Conservation (phyloP, 2,329 filamentous ascomycete genomes). For the Madurella mycetomatis region DNA sequence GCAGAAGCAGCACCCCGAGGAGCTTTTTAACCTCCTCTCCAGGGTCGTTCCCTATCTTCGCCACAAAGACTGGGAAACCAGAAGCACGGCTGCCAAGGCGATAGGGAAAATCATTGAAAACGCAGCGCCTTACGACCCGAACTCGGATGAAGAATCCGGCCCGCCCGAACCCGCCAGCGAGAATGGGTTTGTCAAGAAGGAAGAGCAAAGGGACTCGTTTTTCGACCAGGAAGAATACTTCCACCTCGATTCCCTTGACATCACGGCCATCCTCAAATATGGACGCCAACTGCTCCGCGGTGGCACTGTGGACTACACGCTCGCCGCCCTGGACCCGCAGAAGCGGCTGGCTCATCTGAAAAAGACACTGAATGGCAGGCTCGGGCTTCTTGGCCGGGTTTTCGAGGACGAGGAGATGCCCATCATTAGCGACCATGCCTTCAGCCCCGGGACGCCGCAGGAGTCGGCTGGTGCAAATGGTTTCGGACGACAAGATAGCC, state of each 20-base stretch:
- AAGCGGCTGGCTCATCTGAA: conserved; percentile 82
- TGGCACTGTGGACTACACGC: conserved; percentile 77
- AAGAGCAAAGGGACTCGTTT: conserved; percentile 51
- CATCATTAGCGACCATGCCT: conserved; percentile 56
- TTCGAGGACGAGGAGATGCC: conserved; percentile 77
- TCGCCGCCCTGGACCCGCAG: conserved; percentile 76
- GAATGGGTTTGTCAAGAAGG: conserved; percentile 51
- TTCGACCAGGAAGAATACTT: conserved; percentile 60
- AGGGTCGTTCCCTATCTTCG: conserved; percentile 92
- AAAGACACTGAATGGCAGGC: conserved; percentile 74
- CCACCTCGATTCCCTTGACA: conserved; percentile 68
- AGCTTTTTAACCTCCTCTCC: conserved; percentile 90
- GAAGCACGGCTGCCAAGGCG: conserved; percentile 87
- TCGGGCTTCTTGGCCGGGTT: conserved; percentile 80
- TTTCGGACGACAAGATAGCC: conserved; percentile 29
- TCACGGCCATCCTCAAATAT: conserved; percentile 73
- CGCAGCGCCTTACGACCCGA: conserved; percentile 83
- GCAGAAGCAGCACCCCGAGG: conserved; percentile 96
- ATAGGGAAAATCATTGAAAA: conserved; percentile 92
- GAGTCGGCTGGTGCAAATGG: conserved; percentile 36
- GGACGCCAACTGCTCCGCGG: conserved; percentile 82
- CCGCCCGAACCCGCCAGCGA: conserved; percentile 39
- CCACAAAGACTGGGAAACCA: conserved; percentile 95
- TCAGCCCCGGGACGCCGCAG: conserved; percentile 42
- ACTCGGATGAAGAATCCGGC: conserved; percentile 60